Evolutionary conservation across 192 early-diverging fungal species (phyloP).

Genomic region (Coemansia sp.): DNA sequence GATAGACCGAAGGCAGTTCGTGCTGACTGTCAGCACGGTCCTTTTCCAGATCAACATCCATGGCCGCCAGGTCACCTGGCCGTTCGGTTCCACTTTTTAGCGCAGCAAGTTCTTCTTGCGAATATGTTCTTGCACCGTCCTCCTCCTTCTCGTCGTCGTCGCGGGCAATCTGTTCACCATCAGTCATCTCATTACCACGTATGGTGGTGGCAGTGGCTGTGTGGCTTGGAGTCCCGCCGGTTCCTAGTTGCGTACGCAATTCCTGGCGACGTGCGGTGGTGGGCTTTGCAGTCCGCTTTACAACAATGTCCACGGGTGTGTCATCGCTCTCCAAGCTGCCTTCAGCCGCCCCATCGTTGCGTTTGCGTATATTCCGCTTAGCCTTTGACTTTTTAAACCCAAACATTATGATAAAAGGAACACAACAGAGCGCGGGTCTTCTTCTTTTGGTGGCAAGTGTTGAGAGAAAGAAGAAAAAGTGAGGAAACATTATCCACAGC

Average conservation of each 20-base stretch:
- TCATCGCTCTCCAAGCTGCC: conserved; percentile 9
- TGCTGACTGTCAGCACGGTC: background rate
- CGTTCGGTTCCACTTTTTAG: conserved; percentile 14
- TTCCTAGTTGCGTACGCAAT: background rate
- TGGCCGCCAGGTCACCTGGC: background rate
- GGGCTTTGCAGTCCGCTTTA: conserved; percentile 30
- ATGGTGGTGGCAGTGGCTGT: background rate
- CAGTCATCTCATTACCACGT: background rate
- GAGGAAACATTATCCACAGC: too few relatives aligned
- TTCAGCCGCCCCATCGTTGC: conserved; percentile 13
- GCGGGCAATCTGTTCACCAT: background rate
- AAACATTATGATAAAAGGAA: conserved; percentile 23
- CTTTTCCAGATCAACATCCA: conserved; percentile 9
- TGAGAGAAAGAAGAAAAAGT: background rate
- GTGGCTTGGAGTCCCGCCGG: too few relatives aligned
- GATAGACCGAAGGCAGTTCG: conserved; percentile 10
- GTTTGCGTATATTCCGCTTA: conserved; percentile 40
- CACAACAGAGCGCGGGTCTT: background rate
- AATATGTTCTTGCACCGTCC: conserved; percentile 13
- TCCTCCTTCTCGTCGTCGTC: background rate
- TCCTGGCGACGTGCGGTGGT: background rate
- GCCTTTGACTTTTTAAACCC: conserved; percentile 45
- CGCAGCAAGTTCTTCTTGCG: conserved; percentile 11
- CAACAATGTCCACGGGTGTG: conserved; percentile 24
- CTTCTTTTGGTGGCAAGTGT: too few relatives aligned